These are phyloP conservation scores for Paragyromitra xinjiangensis DNA, from an alignment of 495 filamentous ascomycete species.

Conservation along the genomic window DNA sequence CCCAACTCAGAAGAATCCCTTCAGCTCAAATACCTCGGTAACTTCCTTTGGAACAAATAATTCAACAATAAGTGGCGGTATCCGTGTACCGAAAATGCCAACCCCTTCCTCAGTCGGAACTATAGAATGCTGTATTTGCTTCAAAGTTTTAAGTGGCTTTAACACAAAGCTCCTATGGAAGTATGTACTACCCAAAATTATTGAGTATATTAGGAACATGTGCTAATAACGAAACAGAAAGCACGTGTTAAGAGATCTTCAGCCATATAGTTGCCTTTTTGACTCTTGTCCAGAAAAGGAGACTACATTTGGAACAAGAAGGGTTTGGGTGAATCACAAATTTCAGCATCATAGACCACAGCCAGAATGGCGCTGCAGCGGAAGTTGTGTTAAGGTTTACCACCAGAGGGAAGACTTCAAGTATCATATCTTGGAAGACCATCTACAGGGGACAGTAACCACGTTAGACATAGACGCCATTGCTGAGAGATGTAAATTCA, in stretches of 20 bases:
- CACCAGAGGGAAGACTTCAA: constrained; percentile 8
- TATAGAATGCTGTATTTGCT: constrained; percentile 15
- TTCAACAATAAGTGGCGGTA: neutral
- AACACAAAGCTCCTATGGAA: constrained; percentile 13
- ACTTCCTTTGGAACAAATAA: constrained; percentile 8
- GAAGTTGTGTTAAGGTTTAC: constrained; percentile 10
- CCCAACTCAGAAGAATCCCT: neutral
- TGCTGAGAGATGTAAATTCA: constrained; percentile 5
- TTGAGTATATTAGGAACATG: neutral
- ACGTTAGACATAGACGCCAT: constrained; percentile 8
- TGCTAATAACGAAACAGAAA: constrained; percentile 6
- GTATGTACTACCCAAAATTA: neutral
- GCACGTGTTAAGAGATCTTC: constrained; percentile 25
- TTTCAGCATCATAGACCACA: constrained; percentile 34
- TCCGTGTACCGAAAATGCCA: constrained; percentile 19
- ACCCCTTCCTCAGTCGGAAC: neutral
- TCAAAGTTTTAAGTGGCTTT: neutral
- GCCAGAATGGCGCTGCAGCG: constrained; percentile 14
- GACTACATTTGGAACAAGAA: constrained; percentile 4
- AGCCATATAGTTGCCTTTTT: constrained; percentile 35
- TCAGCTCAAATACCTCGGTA: constrained; percentile 9
- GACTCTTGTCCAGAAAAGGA: constrained; percentile 20
- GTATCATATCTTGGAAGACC: constrained; percentile 15
- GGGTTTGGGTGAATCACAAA: constrained; percentile 25
- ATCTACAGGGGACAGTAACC: neutral